These are phyloP conservation scores for Boletellus emodensis DNA, from an alignment of 768 basidiomycete species.

Conservation along the genomic window DNA sequence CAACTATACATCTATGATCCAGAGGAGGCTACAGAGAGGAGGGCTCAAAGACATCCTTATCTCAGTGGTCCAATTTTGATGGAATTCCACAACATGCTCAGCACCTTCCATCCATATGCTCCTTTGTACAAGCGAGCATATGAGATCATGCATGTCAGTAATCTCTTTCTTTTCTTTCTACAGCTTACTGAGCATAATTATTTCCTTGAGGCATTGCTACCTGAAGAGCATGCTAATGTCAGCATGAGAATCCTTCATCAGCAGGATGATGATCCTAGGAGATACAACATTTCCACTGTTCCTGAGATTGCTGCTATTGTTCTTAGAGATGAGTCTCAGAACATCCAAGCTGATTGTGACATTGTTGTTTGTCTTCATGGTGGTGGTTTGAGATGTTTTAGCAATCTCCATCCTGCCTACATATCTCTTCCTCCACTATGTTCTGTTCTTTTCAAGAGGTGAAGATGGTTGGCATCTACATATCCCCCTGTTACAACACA, in stretches of 20 bases:
- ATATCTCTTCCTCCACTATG: slow-evolving; percentile 41
- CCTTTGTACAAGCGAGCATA: slow-evolving; percentile 31
- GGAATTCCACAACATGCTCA: slow-evolving; percentile 24
- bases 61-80: slow-evolving; percentile 19
- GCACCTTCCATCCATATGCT: slow-evolving; percentile 23
- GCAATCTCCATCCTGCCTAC: slow-evolving; percentile 31
- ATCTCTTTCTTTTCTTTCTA: no score
- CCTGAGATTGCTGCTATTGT: slow-evolving; percentile 43
- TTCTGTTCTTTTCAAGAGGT: slow-evolving; percentile 41
- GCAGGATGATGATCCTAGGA: slow-evolving; percentile 24
- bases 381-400: slow-evolving; percentile 29
- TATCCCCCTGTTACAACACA: slow-evolving; percentile 8
- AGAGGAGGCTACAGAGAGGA: slow-evolving; percentile 26
- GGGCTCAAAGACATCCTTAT: slow-evolving; percentile 22
- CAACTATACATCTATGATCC: slow-evolving; percentile 44
- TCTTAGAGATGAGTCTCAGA: slow-evolving; percentile 28
- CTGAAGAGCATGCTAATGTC: slow-evolving; percentile 14
- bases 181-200: no score
- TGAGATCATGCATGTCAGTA: slow-evolving; percentile 23
- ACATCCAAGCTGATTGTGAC: slow-evolving; percentile 21
- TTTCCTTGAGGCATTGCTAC: slow-evolving; percentile 6
- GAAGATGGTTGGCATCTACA: slow-evolving; percentile 36
- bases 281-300: slow-evolving; percentile 43
- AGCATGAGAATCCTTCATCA: slow-evolving; percentile 4
- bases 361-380: slow-evolving; percentile 31